A percentile compares a stretch with the other conserved stretches of the same genome.
Conservation (phyloP, 768 basidiomycete species). For the Termitomyces sp. region DNA sequence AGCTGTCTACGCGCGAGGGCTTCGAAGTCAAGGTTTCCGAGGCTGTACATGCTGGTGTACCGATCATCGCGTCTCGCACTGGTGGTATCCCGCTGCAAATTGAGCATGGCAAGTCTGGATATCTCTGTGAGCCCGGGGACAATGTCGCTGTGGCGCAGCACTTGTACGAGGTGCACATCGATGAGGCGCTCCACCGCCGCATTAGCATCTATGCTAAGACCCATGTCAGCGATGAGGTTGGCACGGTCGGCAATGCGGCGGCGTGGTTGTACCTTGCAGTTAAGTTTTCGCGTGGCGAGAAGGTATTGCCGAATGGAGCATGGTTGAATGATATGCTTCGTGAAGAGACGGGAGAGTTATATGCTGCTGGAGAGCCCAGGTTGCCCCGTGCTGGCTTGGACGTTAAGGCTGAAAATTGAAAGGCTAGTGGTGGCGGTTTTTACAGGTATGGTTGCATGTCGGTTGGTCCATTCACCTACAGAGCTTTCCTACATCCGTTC, state of each 20-base stretch:
- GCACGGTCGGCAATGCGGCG: slow-evolving; percentile 75
- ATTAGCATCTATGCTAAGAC: slow-evolving; percentile 66
- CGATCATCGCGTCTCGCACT: slow-evolving; percentile 77
- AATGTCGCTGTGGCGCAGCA: slow-evolving; percentile 69
- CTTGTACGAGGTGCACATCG: slow-evolving; percentile 72
- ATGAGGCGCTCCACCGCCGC: slow-evolving; percentile 56
- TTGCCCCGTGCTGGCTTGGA: slow-evolving; percentile 59
- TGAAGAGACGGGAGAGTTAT: slow-evolving; percentile 68
- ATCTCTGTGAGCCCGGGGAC: slow-evolving; percentile 73
- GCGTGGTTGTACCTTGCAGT: slow-evolving; percentile 65
- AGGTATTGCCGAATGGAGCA: slow-evolving; percentile 73
- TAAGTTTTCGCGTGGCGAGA: slow-evolving; percentile 71
- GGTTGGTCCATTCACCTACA: not conserved
- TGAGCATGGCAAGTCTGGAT: slow-evolving; percentile 83
- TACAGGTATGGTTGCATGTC: not conserved
- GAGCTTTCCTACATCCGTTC: not conserved
- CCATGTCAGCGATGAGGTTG: slow-evolving; percentile 80
- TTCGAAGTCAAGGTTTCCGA: slow-evolving; percentile 98
- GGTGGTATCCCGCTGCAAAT: slow-evolving; percentile 95
- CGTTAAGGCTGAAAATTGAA: slow-evolving; percentile 39
- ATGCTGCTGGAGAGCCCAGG: slow-evolving; percentile 60
- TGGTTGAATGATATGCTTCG: slow-evolving; percentile 83
- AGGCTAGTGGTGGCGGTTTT: not conserved
- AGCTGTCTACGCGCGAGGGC: slow-evolving; percentile 90
- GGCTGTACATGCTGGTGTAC: slow-evolving; percentile 86